These are phyloP conservation scores for Podospora tetraspora DNA, from an alignment of 495 filamentous ascomycete genomes.

Conservation along the genomic window DNA sequence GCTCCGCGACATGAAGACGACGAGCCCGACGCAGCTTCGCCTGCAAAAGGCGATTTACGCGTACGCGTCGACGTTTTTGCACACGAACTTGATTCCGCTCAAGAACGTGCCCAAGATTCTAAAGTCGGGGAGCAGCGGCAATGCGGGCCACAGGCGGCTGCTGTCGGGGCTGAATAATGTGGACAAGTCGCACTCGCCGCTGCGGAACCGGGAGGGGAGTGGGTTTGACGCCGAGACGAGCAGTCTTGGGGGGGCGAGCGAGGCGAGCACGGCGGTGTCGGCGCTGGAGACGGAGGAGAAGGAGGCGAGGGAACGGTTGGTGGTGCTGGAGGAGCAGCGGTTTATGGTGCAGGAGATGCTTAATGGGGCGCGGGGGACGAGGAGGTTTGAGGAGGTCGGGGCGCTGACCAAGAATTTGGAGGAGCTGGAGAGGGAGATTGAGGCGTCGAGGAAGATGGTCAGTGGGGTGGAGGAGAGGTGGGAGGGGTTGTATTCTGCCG, in stretches of 20 bases:
- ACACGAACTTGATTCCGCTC: conserved; percentile 86
- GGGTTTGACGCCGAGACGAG: conserved; percentile 50
- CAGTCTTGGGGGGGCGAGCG: conserved; percentile 49
- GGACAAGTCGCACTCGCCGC: conserved; percentile 23
- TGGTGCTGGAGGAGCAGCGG: conserved; percentile 90
- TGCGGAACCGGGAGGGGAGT: conserved; percentile 42
- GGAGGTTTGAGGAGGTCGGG: conserved; percentile 86
- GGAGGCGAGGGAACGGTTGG: conserved; percentile 71
- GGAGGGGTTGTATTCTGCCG: conserved; percentile 41
- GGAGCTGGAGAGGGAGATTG: conserved; percentile 80
- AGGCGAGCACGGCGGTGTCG: conserved; percentile 59
- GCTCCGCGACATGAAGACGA: conserved; percentile 68
- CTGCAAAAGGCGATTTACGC: conserved; percentile 83
- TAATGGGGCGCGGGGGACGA: conserved; percentile 66
- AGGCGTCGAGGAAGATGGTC: conserved; percentile 54
- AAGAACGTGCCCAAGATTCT: conserved; percentile 80
- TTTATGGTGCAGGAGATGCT: conserved; percentile 92
- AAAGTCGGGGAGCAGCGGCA: conserved; percentile 51
- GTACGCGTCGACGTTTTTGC: conserved; percentile 77
- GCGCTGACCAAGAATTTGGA: conserved; percentile 75
- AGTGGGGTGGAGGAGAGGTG: conserved; percentile 50
- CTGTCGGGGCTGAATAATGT: conserved; percentile 29
- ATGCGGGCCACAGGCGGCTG: conserved; percentile 34
- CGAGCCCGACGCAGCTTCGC: conserved; percentile 65
- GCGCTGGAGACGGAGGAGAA: conserved; percentile 83